Evolutionary conservation across 2,329 filamentous ascomycete genomes (phyloP).

Genomic region (Fusarium musae): DNA sequence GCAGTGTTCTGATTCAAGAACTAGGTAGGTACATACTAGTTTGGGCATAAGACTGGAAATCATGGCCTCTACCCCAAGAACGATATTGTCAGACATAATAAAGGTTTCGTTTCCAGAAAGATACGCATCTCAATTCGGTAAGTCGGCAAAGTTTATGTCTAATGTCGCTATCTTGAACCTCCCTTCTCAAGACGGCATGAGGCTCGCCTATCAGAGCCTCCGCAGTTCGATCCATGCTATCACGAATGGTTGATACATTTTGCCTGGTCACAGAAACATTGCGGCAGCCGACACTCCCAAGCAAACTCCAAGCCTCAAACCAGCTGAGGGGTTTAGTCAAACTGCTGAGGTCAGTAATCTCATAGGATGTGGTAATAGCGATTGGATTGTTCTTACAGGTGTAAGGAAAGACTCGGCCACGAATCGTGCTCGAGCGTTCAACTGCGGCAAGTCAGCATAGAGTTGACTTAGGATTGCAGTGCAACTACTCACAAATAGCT

Average conservation of each 20-base stretch:
- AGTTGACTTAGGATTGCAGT: not conserved
- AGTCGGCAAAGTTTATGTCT: slow-evolving; percentile 38
- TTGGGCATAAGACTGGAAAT: not conserved
- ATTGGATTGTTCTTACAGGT: slow-evolving; percentile 67
- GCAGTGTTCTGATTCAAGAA: not conserved
- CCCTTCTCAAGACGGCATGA: slow-evolving; percentile 17
- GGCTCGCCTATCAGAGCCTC: slow-evolving; percentile 8
- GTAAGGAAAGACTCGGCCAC: slow-evolving; percentile 98
- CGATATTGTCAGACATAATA: not conserved
- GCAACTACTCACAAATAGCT: slow-evolving; percentile 86
- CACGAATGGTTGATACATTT: slow-evolving; percentile 17
- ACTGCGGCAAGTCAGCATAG: slow-evolving; percentile 59
- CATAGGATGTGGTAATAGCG: not conserved
- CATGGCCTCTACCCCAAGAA: not conserved
- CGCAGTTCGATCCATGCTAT: slow-evolving; percentile 26
- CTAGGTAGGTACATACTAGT: not conserved
- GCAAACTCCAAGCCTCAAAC: slow-evolving; percentile 33
- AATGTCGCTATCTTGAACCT: slow-evolving; percentile 33
- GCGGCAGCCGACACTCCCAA: slow-evolving; percentile 24
- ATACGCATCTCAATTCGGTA: slow-evolving; percentile 35
- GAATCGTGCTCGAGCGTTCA: slow-evolving; percentile 96
- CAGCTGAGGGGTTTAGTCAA: slow-evolving; percentile 47
- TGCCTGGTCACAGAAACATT: slow-evolving; percentile 23
- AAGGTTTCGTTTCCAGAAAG: slow-evolving; percentile 22
- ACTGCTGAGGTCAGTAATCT: slow-evolving; percentile 42